A percentile compares a stretch with the other conserved stretches of the same genome.
phyloP scores from a whole-genome alignment of 345 rosid species.

The Lepidium didymum region DNA sequence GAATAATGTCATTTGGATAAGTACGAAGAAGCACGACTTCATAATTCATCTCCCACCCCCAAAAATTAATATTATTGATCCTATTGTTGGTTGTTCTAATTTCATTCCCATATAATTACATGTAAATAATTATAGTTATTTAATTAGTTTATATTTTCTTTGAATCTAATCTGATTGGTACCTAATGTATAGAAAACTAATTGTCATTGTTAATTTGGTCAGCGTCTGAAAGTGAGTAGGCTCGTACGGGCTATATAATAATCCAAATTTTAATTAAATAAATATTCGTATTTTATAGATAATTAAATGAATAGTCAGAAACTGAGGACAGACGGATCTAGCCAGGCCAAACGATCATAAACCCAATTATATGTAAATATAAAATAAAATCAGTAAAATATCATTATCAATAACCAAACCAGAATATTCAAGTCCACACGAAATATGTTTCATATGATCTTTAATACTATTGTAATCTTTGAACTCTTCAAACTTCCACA shows the following conservation, averaged over 20 bases:
- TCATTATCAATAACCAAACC: constrained; percentile 22
- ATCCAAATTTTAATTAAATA: neutral
- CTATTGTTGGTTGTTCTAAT: neutral
- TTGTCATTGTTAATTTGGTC: constrained; percentile 5
- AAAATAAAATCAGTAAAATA: neutral
- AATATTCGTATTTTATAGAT: neutral
- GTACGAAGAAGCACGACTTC: constrained; percentile 14
- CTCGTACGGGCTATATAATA: neutral
- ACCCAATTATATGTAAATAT: neutral
- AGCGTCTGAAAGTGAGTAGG: neutral
- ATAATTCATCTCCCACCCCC: constrained; percentile 4
- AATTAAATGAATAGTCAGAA: constrained; percentile 1
- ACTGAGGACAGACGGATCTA: constrained; percentile 20
- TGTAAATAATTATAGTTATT: neutral
- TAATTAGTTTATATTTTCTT: too few species aligned
- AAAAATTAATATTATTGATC: neutral
- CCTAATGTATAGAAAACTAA: neutral
- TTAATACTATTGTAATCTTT: neutral
- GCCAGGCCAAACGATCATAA: constrained; percentile 11
- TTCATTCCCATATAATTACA: neutral
- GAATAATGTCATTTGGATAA: constrained; percentile 14
- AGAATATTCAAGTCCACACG: constrained; percentile 26
- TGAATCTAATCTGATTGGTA: neutral
- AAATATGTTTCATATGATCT: neutral
- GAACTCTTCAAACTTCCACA: constrained; percentile 17